Evolutionary conservation across 2,329 filamentous ascomycete species (phyloP).

Genomic region (Exophiala sp.): DNA sequence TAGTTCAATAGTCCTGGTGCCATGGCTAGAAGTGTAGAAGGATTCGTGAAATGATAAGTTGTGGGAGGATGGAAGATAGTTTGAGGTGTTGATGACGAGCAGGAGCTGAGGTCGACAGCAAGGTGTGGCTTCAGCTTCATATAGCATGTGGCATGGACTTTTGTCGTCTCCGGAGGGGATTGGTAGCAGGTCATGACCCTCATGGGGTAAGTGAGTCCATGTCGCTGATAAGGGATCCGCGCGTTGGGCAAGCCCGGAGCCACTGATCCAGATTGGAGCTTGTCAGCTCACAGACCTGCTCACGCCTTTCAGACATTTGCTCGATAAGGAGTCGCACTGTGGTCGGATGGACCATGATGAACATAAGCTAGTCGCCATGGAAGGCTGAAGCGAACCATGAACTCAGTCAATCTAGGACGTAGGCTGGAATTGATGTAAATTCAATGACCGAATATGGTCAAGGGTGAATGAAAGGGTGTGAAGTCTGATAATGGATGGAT

Average conservation of each 20-base stretch:
- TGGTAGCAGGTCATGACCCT: not conserved
- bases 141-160: not conserved
- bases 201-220: slow-evolving; percentile 13
- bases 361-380: too few relatives aligned
- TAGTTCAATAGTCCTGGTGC: slow-evolving; percentile 18
- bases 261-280: too few relatives aligned
- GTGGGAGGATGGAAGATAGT: too few relatives aligned
- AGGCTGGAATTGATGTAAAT: not conserved
- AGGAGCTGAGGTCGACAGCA: not conserved
- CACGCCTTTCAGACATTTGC: too few relatives aligned
- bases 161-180: not conserved
- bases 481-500: not conserved
- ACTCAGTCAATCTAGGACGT: not conserved
- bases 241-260: not conserved
- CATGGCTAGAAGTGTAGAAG: slow-evolving; percentile 4
- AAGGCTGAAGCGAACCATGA: not conserved
- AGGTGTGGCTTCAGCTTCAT: not conserved
- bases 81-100: too few relatives aligned
- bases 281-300: too few relatives aligned
- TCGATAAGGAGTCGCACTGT: too few relatives aligned
- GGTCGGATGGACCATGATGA: too few relatives aligned
- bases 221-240: not conserved
- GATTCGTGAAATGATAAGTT: not conserved
- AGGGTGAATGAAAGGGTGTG: slow-evolving; percentile 1
- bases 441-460: slow-evolving; percentile 12